Evolutionary conservation across 108 stramenopile genomes (phyloP), one percentile per base, ranked within the genome.

Genomic region (Skeletonema menzelii): DNA sequence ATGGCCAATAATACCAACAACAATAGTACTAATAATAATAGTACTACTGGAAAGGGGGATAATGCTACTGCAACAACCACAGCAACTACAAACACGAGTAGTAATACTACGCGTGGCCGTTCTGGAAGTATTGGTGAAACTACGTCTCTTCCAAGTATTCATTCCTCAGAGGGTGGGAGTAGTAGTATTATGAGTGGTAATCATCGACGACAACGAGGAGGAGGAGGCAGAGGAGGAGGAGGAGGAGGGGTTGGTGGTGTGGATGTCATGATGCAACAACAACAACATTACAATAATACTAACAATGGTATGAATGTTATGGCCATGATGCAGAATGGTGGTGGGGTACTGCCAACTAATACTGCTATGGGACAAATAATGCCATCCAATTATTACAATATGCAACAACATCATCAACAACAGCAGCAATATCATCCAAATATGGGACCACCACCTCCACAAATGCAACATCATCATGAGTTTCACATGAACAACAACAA

Each of bases 1-100:
- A 65, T 82, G 75, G 84, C 75, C 8, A 87, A 82, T 14, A 40
- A 8, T 8, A 40, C 2, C 14, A 40, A 15, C 40, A 42, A 15
- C 15, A 42, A n/a, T 3, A 15, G n/a, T 15, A 42, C 15, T 4
- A 42, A 42, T 15, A 15, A n/a, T n/a, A n/a, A 15, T 2, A 15
- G 15, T 15, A 11, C 14, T 42, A 7, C 31, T n/a, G n/a, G n/a
- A n/a, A n/a, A n/a, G n/a, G n/a, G n/a, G 31, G 31, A 4, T 32
- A n/a, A 3, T 11, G 5, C 15, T 3, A 42, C 40, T n/a, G 11
- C 11, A 15, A 42, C 5, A 42, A n/a, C 0, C 0, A 15, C 11
- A 11, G 3, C 4, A 42, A 4, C 40, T n/a, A 42, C 11, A 42
- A 37, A 37, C 10, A 17, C 15, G 1, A 46, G 10, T 2, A 46